Evolutionary conservation across 2,329 filamentous ascomycete species (phyloP), one percentile per base, ranked within the genome.

Genomic region (Epichloe sibirici): DNA sequence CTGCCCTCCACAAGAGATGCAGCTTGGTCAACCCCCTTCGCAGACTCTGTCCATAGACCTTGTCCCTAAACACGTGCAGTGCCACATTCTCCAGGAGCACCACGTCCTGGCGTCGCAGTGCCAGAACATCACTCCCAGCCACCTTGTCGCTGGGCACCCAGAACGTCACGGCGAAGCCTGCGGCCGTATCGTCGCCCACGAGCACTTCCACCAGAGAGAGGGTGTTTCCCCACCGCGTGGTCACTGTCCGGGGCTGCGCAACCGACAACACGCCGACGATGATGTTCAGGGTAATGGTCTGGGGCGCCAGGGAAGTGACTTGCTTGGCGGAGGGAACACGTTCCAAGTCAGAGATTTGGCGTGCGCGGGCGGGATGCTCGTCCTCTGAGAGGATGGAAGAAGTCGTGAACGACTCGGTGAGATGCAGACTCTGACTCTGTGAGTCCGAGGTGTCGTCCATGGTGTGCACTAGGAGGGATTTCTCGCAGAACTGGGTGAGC

Each of bases 1-100:
- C 63, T 77, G 81, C 39, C 63, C 74, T 58, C 69, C 71, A 81
- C 17, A 94, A 68, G 44, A 94, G 68, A 56, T 83, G 76, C 28
- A 91, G 71, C 56, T 77, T 81, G 4, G 88, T 90, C 59, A 86
- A 76, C 81, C 81, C 81, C 57, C 78, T 79, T 31, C 85, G 79
- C 56, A 96, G 69, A 62, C 85, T 93, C 65, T 94, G 86, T 0
- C 91, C 90, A 60, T 93, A 90, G 0, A 96, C 90, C 59, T 79
- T 83, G 46, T 81, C 79, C 49, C 78, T 77, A 65, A 91, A 97
- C 4, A 81, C 80, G 50, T 81, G 81, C 49, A 97, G 72, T 1
- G 85, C 89, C 6, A 95, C 82, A 60, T 91, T 90, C 53, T 83
- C 82, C 54, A 95, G 64, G 13, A 95, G 74, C 5, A 97, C 73